A percentile compares a stretch with the other conserved stretches of the same genome.
These are phyloP conservation scores for Lactarius hatsudake DNA, from an alignment of 768 basidiomycete genomes.

Conservation along the genomic window DNA sequence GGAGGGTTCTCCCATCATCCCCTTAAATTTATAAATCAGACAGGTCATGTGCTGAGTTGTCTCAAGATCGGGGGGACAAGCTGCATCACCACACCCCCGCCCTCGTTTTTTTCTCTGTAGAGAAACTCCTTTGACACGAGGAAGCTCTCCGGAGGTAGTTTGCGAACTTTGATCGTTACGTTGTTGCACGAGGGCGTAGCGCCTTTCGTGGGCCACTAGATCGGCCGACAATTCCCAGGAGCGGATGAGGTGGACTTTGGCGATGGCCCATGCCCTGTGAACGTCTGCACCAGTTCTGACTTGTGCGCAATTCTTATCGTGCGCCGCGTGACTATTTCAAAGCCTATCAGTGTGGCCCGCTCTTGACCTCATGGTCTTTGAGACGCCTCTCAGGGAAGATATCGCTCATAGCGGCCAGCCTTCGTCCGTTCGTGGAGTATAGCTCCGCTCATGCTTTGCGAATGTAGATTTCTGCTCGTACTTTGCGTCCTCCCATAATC, in stretches of 20 bases:
- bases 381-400: not conserved
- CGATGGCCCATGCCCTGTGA: not conserved
- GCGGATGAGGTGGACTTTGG: not conserved
- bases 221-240: not conserved
- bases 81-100: not conserved
- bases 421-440: not conserved
- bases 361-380: not conserved
- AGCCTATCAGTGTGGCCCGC: not conserved
- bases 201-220: not conserved
- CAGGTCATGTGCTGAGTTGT: not conserved
- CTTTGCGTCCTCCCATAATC: too few relatives aligned
- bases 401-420: not conserved
- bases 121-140: not conserved
- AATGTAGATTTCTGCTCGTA: too few relatives aligned
- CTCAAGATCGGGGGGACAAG: not conserved
- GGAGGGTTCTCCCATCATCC: too few relatives aligned
- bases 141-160: not conserved
- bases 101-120: not conserved
- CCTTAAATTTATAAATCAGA: not conserved
- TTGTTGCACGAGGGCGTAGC: not conserved
- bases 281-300: not conserved
- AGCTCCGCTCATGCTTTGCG: too few relatives aligned
- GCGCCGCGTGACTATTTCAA: not conserved
- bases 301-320: not conserved
- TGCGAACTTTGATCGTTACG: not conserved